phyloP scores from a whole-genome alignment of 2,329 filamentous ascomycete genomes.

The Fusarium proliferatum region DNA sequence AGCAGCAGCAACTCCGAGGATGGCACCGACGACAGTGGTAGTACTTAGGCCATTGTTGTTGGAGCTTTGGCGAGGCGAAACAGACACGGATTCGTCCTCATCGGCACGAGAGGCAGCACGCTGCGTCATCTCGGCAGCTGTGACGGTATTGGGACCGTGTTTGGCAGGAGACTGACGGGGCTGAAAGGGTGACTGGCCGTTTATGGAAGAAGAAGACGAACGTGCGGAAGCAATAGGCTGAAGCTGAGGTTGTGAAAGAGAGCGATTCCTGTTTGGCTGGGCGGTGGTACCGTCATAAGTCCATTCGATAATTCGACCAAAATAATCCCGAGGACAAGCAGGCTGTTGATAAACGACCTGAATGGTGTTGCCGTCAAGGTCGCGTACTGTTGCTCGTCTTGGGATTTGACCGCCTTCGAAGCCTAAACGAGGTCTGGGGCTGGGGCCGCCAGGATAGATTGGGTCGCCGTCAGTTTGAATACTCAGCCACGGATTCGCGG shows the following conservation, averaged over 20 bases:
- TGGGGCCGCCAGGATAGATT: conserved; percentile 29
- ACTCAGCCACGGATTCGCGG: conserved; percentile 65
- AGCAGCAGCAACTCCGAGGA: conserved; percentile 85
- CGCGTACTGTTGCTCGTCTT: conserved; percentile 69
- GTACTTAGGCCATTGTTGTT: conserved; percentile 60
- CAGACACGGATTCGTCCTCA: conserved; percentile 35
- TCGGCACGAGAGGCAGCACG: conserved; percentile 33
- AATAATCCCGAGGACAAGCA: conserved; percentile 49
- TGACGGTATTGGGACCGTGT: conserved; percentile 36
- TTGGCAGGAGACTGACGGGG: conserved; percentile 34
- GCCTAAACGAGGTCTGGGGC: conserved; percentile 49
- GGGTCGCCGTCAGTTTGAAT: conserved; percentile 46
- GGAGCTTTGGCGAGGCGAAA: conserved; percentile 51
- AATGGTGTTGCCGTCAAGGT: conserved; percentile 86
- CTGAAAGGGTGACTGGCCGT: conserved; percentile 35
- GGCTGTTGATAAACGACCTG: conserved; percentile 72
- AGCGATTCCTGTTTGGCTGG: conserved; percentile 30
- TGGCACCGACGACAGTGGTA: conserved; percentile 76
- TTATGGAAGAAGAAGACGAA: conserved; percentile 39
- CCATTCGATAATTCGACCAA: conserved; percentile 61
- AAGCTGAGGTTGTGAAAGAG: conserved; percentile 39
- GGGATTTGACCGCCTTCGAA: conserved; percentile 44
- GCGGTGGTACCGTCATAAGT: conserved; percentile 56
- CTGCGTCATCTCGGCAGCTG: conserved; percentile 40
- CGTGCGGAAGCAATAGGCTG: conserved; percentile 31